phyloP scores from a whole-genome alignment of 2,329 filamentous ascomycete genomes.

The Botrytis elliptica region DNA sequence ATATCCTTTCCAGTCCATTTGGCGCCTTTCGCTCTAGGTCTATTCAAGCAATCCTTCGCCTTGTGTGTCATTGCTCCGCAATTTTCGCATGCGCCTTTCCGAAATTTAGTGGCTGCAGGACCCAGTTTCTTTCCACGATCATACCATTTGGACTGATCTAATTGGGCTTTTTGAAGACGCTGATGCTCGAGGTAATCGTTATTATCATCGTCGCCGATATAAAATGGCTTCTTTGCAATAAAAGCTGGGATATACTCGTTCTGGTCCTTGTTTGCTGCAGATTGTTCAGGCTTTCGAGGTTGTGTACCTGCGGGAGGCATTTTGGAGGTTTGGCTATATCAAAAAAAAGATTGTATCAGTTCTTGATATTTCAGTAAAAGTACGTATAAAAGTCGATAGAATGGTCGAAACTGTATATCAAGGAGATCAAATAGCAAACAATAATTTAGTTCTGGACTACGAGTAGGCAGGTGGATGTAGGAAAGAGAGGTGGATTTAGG shows the following conservation, averaged over 20 bases:
- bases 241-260: slow-evolving; percentile 98
- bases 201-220: slow-evolving; percentile 75
- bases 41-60: slow-evolving; percentile 85
- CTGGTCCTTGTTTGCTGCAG: slow-evolving; percentile 71
- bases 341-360: neutral
- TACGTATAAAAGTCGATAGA: neutral
- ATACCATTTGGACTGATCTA: slow-evolving; percentile 80
- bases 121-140: slow-evolving; percentile 81
- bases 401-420: neutral
- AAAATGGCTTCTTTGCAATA: slow-evolving; percentile 98
- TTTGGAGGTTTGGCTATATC: slow-evolving; percentile 18
- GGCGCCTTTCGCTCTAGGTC: slow-evolving; percentile 84
- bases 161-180: slow-evolving; percentile 67
- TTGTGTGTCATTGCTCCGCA: slow-evolving; percentile 97
- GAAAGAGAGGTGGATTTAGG: neutral
- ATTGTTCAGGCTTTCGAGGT: slow-evolving; percentile 38
- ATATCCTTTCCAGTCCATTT: slow-evolving; percentile 93
- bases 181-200: slow-evolving; percentile 96
- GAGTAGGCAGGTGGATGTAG: neutral
- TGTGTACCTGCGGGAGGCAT: slow-evolving; percentile 44
- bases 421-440: neutral
- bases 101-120: slow-evolving; percentile 90
- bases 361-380: neutral
- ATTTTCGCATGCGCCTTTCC: slow-evolving; percentile 98
- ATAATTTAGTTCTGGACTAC: neutral